phyloP scores from a whole-genome alignment of 2,329 filamentous ascomycete species.

The Dactylellina sp. region DNA sequence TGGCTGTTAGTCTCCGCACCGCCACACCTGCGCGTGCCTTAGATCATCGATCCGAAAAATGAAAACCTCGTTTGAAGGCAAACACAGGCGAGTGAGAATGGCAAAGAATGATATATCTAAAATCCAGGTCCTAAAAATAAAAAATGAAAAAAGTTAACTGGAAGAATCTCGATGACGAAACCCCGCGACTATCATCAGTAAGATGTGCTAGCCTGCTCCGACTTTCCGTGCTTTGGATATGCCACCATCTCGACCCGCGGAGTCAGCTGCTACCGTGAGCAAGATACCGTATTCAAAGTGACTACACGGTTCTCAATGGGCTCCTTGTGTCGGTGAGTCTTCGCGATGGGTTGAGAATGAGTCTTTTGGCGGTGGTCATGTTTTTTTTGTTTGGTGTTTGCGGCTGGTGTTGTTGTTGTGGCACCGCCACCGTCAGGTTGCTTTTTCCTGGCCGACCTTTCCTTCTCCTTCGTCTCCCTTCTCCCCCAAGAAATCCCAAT shows the following conservation, averaged over 20 bases:
- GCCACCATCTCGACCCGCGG: neutral
- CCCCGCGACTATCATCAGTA: no score
- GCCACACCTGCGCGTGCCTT: conserved; percentile 31
- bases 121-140: no score
- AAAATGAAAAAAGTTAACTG: no score
- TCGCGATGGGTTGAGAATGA: conserved; percentile 22
- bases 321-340: conserved; percentile 33
- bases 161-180: no score
- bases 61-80: neutral
- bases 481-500: conserved; percentile 10
- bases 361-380: conserved; percentile 10
- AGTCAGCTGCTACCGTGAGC: conserved; percentile 32
- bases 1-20: conserved; percentile 34
- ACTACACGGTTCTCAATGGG: conserved; percentile 20
- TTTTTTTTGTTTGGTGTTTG: conserved; percentile 25
- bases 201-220: no score
- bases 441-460: conserved; percentile 21
- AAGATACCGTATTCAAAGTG: neutral
- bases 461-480: conserved; percentile 14
- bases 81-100: neutral
- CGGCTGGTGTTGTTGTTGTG: conserved; percentile 38
- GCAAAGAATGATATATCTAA: no score
- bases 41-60: neutral
- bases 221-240: no score
- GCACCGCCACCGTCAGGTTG: conserved; percentile 33